Percentiles rank a stretch among this genome's conserved stretches.
phyloP scores from a whole-genome alignment of 129 eudicot genomes.

The Flaveria brownii region DNA sequence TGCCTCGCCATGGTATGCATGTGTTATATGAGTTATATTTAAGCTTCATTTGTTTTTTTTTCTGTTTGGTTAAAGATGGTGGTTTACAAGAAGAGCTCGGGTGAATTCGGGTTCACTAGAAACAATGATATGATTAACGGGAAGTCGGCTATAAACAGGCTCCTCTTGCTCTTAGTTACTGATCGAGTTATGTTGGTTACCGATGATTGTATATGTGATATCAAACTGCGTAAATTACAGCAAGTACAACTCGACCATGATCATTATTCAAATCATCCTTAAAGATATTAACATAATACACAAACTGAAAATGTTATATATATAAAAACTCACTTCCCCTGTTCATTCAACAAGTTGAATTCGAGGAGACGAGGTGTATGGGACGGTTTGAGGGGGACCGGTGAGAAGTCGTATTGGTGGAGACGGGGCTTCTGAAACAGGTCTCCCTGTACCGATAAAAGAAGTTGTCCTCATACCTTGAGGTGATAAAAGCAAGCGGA shows the following conservation, averaged over 20 bases:
- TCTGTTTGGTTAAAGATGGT: no score
- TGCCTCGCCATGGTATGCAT: no score
- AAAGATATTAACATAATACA: slow-evolving; percentile 18
- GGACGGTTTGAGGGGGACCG: not conserved
- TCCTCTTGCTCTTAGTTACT: not conserved
- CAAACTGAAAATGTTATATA: not conserved
- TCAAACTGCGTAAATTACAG: not conserved
- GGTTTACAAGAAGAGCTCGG: no score
- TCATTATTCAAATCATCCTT: slow-evolving; percentile 24
- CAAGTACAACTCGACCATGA: slow-evolving; percentile 4
- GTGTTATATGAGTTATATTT: no score
- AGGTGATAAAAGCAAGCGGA: slow-evolving; percentile 51
- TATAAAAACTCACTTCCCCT: not conserved
- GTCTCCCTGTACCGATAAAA: slow-evolving; percentile 64
- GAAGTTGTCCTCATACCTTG: slow-evolving; percentile 59
- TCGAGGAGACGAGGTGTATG: slow-evolving; percentile 25
- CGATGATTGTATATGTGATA: no score
- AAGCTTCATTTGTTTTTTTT: no score
- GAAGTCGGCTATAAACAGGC: no score
- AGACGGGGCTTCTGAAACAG: slow-evolving; percentile 51
- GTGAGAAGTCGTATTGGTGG: slow-evolving; percentile 34
- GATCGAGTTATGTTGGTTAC: not conserved
- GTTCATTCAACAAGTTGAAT: slow-evolving; percentile 25
- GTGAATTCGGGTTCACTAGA: no score
- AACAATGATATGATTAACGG: no score